Evolutionary conservation across 768 basidiomycete species (phyloP).

Genomic region (Flagelloscypha sp.): DNA sequence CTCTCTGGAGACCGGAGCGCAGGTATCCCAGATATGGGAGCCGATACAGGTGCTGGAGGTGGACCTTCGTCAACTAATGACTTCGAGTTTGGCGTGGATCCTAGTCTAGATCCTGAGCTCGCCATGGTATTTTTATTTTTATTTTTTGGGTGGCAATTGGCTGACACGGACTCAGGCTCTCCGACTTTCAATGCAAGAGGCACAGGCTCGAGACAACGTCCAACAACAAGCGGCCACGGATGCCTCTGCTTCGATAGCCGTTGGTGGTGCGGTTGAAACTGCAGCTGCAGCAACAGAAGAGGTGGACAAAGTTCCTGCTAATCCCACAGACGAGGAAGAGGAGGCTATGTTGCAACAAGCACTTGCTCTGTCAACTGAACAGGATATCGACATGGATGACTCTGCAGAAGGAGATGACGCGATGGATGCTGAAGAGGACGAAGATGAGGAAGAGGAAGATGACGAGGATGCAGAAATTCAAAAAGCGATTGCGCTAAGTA

Average conservation of each 20-base stretch:
- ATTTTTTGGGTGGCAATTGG: not conserved
- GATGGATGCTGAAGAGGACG: conserved; percentile 35
- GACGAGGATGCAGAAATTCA: conserved; percentile 88
- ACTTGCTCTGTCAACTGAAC: conserved; percentile 61
- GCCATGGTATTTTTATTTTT: conserved; percentile 63
- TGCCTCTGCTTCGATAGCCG: conserved; percentile 25
- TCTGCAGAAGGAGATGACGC: conserved; percentile 36
- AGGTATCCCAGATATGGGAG: conserved; percentile 59
- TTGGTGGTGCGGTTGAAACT: conserved; percentile 24
- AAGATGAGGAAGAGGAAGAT: conserved; percentile 58
- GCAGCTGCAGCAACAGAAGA: conserved; percentile 16
- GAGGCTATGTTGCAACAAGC: conserved; percentile 72
- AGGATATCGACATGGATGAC: conserved; percentile 47
- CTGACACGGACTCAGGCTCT: conserved; percentile 55
- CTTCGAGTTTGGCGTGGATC: conserved; percentile 91
- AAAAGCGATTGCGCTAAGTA: conserved; percentile 88
- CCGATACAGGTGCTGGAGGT: conserved; percentile 36
- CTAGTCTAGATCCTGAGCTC: conserved; percentile 90
- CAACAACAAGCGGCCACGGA: conserved; percentile 46
- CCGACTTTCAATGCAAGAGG: conserved; percentile 96
- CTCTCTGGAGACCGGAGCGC: conserved; percentile 67
- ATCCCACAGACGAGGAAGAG: conserved; percentile 61
- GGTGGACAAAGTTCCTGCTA: conserved; percentile 25
- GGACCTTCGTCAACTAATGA: conserved; percentile 31
- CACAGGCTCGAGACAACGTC: conserved; percentile 65